These are phyloP conservation scores for Paraphaeosphaeria minitans DNA, from an alignment of 2,329 filamentous ascomycete species.

Conservation along the genomic window DNA sequence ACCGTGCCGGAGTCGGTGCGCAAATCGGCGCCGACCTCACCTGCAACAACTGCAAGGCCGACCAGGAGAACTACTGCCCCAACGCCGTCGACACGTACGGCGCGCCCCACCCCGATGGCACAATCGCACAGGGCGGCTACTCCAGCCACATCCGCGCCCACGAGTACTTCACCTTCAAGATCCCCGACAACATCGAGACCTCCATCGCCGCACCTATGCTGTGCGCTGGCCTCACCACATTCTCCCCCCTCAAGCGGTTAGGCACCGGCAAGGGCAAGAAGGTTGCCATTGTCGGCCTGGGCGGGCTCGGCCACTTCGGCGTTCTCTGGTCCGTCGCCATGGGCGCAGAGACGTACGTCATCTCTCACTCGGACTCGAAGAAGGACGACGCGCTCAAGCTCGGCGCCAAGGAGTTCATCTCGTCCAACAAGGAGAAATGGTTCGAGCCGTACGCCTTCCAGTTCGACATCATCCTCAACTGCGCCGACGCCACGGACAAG, in stretches of 20 bases:
- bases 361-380: constrained; percentile 65
- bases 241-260: constrained; percentile 76
- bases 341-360: constrained; percentile 65
- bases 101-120: constrained; percentile 60
- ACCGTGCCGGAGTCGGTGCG: constrained; percentile 57
- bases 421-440: constrained; percentile 64
- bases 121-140: constrained; percentile 70
- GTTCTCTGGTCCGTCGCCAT: constrained; percentile 57
- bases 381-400: constrained; percentile 64
- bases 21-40: constrained; percentile 57
- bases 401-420: constrained; percentile 65
- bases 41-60: constrained; percentile 57
- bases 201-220: constrained; percentile 76
- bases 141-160: constrained; percentile 72
- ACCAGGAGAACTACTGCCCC: constrained; percentile 60
- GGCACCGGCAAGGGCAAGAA: constrained; percentile 79
- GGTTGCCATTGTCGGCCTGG: constrained; percentile 73
- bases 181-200: constrained; percentile 71
- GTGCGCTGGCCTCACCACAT: constrained; percentile 82
- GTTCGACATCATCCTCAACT: constrained; percentile 79
- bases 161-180: constrained; percentile 76
- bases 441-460: constrained; percentile 60
- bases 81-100: constrained; percentile 58
- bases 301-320: constrained; percentile 58
- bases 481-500: constrained; percentile 69